Conservation (phyloP, 495 filamentous ascomycete genomes). For the Saxophila tyrrhenica region DNA sequence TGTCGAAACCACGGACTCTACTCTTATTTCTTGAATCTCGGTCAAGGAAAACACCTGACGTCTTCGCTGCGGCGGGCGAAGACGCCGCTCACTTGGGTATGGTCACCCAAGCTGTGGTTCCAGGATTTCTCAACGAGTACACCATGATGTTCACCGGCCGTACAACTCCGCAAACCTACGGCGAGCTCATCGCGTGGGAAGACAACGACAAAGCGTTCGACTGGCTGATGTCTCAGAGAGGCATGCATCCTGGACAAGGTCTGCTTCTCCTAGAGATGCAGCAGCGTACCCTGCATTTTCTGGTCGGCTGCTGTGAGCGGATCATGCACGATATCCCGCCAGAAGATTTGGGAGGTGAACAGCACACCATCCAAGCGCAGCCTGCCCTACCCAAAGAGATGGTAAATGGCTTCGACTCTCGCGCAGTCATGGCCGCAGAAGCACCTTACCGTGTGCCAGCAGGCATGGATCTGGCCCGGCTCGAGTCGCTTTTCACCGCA, state of each 20-base stretch:
- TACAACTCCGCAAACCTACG: constrained; percentile 32
- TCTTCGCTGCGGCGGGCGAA: constrained; percentile 34
- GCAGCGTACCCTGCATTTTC: constrained; percentile 32
- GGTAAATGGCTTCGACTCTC: not conserved
- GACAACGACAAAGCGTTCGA: constrained; percentile 27
- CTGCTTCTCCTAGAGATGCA: constrained; percentile 39
- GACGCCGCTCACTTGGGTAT: constrained; percentile 24
- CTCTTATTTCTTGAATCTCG: constrained; percentile 40
- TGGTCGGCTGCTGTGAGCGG: constrained; percentile 30
- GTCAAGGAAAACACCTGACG: constrained; percentile 33
- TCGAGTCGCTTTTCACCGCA: constrained; percentile 33
- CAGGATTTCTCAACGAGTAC: constrained; percentile 28
- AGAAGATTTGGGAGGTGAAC: not conserved
- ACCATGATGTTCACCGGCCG: constrained; percentile 35
- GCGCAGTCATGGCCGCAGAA: constrained; percentile 22
- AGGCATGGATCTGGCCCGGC: constrained; percentile 30
- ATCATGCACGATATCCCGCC: constrained; percentile 36
- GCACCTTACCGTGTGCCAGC: constrained; percentile 37
- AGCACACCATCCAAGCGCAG: constrained; percentile 10
- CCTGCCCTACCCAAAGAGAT: constrained; percentile 22
- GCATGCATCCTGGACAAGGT: constrained; percentile 32
- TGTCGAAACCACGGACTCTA: constrained; percentile 33
- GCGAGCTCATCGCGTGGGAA: constrained; percentile 33
- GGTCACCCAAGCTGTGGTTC: constrained; percentile 22
- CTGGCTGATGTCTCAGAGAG: constrained; percentile 18